These are phyloP conservation scores for Strigomonas galati DNA, from an alignment of 208 protist species.

Conservation along the genomic window DNA sequence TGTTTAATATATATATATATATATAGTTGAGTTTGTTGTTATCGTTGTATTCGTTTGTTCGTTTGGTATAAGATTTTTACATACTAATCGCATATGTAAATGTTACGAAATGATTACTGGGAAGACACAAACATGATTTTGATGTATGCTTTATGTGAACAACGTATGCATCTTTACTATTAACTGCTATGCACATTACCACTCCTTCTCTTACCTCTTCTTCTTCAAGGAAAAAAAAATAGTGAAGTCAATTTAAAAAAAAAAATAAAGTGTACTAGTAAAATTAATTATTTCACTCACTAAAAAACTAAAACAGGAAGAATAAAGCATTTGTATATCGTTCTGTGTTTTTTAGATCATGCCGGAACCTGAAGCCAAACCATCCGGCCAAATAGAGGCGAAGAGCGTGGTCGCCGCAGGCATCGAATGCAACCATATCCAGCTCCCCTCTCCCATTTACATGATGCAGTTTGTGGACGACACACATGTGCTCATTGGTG, in stretches of 20 bases:
- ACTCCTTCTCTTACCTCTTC: not conserved
- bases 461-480: conserved; percentile 57
- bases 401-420: not conserved
- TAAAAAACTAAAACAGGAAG: not conserved
- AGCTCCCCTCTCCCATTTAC: conserved; percentile 32
- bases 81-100: not conserved
- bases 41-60: not conserved
- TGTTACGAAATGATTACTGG: not conserved
- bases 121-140: not conserved
- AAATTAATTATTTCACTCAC: not conserved
- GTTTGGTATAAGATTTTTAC: not conserved
- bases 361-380: not conserved
- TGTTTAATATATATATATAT: not conserved
- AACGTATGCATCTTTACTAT: not conserved
- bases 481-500: conserved; percentile 65
- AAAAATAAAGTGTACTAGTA: not conserved
- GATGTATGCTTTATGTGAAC: not conserved
- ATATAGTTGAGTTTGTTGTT: not conserved
- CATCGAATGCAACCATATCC: not conserved
- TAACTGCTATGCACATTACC: not conserved
- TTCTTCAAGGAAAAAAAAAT: not conserved
- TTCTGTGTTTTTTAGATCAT: not conserved
- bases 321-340: not conserved
- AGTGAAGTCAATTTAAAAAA: not conserved
- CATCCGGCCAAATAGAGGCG: not conserved